Conservation (phyloP, 176 grass and related monocot species). For the Bothriochloa decipiens region DNA sequence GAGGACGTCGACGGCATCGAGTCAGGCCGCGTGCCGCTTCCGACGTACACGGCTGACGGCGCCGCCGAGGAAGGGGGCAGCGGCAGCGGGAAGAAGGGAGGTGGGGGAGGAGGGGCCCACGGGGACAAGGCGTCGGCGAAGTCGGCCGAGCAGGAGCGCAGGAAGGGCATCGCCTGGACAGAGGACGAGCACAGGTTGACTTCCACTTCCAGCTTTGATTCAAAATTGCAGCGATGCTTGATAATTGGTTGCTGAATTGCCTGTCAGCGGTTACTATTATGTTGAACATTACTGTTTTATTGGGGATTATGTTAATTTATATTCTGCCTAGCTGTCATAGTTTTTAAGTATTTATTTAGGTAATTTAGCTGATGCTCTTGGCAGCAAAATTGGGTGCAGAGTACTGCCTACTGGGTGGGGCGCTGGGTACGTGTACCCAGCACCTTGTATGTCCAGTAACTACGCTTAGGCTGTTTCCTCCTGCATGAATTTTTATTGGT, state of each 20-base stretch:
- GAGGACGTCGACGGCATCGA: slow-evolving; percentile 82
- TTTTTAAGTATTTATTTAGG: neutral
- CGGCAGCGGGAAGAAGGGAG: slow-evolving; percentile 53
- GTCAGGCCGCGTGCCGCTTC: slow-evolving; percentile 76
- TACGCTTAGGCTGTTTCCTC: neutral
- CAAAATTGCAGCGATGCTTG: slow-evolving; percentile 4
- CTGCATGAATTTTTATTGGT: slow-evolving; percentile 3
- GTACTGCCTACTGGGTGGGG: neutral
- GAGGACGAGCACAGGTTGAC: slow-evolving; percentile 95
- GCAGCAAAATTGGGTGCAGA: neutral
- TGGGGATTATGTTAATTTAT: neutral
- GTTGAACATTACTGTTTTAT: slow-evolving; percentile 31
- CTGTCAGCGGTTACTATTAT: neutral
- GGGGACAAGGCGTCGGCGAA: slow-evolving; percentile 62
- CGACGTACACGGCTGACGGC: slow-evolving; percentile 51
- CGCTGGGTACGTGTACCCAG: neutral
- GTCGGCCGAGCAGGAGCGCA: slow-evolving; percentile 80
- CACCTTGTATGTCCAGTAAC: neutral
- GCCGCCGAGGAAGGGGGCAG: slow-evolving; percentile 42
- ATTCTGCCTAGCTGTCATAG: neutral
- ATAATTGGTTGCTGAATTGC: slow-evolving; percentile 34
- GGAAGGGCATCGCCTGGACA: slow-evolving; percentile 96
- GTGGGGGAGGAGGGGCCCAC: slow-evolving; percentile 41
- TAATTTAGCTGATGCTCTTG: slow-evolving; percentile 6
- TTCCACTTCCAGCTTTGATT: neutral